These are phyloP conservation scores for Durio zibethinus DNA, from an alignment of 345 rosid genomes.

Conservation along the genomic window DNA sequence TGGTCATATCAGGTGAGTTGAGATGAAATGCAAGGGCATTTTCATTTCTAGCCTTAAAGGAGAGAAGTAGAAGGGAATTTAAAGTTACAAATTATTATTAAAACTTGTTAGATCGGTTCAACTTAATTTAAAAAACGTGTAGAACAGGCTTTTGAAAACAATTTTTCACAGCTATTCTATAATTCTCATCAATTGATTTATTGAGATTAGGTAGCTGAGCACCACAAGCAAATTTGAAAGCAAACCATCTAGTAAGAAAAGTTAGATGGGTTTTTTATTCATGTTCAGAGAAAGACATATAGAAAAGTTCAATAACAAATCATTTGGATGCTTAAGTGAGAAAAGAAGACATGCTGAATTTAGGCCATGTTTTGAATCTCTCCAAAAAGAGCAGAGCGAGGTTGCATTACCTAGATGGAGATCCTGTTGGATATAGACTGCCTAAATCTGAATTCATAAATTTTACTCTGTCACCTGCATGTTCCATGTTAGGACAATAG, in stretches of 20 bases:
- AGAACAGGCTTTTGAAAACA: background rate
- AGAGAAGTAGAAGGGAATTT: background rate
- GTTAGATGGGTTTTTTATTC: background rate
- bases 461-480: constrained; percentile 77
- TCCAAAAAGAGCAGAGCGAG: background rate
- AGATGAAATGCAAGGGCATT: background rate
- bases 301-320: background rate
- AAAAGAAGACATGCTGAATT: background rate
- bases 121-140: background rate
- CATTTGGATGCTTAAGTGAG: background rate
- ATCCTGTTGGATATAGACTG: constrained; percentile 43
- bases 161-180: background rate
- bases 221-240: background rate
- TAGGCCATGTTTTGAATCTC: constrained; percentile 4
- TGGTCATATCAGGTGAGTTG: background rate
- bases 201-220: background rate
- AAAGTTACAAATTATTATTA: background rate
- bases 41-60: background rate
- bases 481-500: constrained; percentile 23
- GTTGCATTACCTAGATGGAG: constrained; percentile 55
- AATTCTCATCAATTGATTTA: background rate
- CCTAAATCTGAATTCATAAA: constrained; percentile 44
- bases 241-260: background rate
- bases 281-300: background rate
- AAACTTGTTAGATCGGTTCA: background rate